A percentile compares a stretch with the other conserved stretches of the same genome.
Conservation (phyloP, 371 early-diverging fungal species). For the Mucor plumbeus region DNA sequence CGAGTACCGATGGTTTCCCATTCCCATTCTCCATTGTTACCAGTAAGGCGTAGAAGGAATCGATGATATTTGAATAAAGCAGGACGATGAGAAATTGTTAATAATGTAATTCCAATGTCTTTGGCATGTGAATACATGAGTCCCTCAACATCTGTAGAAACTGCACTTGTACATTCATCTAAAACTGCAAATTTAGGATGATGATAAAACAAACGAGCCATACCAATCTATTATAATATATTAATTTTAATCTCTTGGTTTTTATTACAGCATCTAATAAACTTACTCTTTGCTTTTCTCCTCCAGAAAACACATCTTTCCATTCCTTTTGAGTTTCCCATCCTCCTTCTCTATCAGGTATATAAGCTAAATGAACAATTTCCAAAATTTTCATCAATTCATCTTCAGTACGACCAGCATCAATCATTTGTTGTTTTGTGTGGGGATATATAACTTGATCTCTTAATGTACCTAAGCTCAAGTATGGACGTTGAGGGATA, state of each 20-base stretch:
- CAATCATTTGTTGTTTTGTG: constrained; percentile 76
- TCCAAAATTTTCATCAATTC: constrained; percentile 76
- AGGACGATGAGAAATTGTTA: constrained; percentile 91
- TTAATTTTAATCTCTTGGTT: too few species aligned
- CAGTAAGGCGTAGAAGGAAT: constrained; percentile 69
- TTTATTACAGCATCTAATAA: background rate
- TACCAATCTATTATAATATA: constrained; percentile 55
- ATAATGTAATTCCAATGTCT: constrained; percentile 79
- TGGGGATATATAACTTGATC: constrained; percentile 93
- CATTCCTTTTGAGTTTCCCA: constrained; percentile 90
- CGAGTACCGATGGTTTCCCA: constrained; percentile 77
- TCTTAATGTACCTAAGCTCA: constrained; percentile 82
- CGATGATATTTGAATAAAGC: constrained; percentile 89
- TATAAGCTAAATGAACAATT: constrained; percentile 72
- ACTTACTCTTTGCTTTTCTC: constrained; percentile 88
- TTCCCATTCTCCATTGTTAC: constrained; percentile 83
- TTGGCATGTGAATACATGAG: constrained; percentile 91
- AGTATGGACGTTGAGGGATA: constrained; percentile 90
- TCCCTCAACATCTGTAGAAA: constrained; percentile 87
- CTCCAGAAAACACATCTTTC: constrained; percentile 91
- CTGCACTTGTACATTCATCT: constrained; percentile 86
- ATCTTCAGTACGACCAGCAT: constrained; percentile 75
- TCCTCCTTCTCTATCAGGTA: constrained; percentile 87
- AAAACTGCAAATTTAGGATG: constrained; percentile 80
- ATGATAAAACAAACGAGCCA: constrained; percentile 85